A percentile compares a stretch with the other conserved stretches of the same genome.
phyloP scores from a whole-genome alignment of 139 green algal genomes.

The Astrephomene gubernaculifera region DNA sequence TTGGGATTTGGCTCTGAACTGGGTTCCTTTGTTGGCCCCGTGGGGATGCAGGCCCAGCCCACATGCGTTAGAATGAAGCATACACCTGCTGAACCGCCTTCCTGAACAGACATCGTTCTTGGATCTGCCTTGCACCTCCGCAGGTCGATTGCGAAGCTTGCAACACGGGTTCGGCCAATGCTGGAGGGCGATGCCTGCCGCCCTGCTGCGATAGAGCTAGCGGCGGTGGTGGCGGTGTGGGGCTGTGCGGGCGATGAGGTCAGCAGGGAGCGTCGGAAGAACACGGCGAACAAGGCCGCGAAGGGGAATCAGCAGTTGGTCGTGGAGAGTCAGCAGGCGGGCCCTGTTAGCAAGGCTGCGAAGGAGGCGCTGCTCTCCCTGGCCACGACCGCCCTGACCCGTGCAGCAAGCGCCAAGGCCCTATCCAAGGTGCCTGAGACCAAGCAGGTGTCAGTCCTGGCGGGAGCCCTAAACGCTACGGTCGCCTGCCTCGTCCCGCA shows the following conservation, averaged over 20 bases:
- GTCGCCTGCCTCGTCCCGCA: background rate
- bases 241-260: no score
- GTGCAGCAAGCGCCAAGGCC: background rate
- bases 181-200: no score
- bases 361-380: background rate
- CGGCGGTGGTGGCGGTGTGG: no score
- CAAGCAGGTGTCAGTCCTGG: background rate
- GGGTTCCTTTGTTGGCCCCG: no score
- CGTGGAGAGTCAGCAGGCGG: background rate
- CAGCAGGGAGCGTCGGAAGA: background rate
- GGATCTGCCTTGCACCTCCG: background rate
- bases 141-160: no score
- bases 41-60: no score
- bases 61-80: background rate
- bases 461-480: background rate
- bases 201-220: no score
- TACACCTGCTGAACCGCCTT: background rate
- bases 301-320: background rate
- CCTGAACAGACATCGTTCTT: background rate
- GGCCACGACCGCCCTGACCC: background rate
- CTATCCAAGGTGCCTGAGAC: background rate
- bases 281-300: background rate
- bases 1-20: no score
- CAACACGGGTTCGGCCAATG: no score
- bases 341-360: background rate